These are phyloP conservation scores for Balamuthia mandrillaris DNA, from an alignment of 208 protist species.

Conservation along the genomic window DNA sequence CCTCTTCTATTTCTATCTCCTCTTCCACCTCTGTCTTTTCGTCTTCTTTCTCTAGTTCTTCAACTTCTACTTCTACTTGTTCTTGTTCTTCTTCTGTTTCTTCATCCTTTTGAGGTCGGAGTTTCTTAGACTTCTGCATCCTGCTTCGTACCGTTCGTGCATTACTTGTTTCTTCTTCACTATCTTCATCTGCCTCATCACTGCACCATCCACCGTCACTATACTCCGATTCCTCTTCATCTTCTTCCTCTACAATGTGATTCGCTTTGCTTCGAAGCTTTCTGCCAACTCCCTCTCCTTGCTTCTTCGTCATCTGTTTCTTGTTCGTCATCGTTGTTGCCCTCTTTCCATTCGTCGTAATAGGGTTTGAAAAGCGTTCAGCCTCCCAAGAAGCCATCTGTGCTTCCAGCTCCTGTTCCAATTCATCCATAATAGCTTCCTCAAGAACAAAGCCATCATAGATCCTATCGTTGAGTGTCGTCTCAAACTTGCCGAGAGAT, in stretches of 20 bases:
- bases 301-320: not conserved
- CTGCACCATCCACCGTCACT: too few relatives aligned
- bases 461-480: not conserved
- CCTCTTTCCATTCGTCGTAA: not conserved
- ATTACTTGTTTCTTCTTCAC: not conserved
- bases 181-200: too few relatives aligned
- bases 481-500: not conserved
- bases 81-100: too few relatives aligned
- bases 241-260: too few relatives aligned
- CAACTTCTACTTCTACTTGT: not conserved
- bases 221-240: too few relatives aligned
- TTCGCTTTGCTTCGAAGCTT: not conserved
- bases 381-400: not conserved
- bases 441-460: not conserved
- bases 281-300: not conserved
- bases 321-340: not conserved
- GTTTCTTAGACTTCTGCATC: not conserved
- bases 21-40: not conserved
- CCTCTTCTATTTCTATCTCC: not conserved
- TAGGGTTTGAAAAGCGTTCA: not conserved
- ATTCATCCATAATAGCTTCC: not conserved
- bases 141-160: not conserved
- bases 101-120: not conserved
- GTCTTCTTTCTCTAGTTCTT: not conserved
- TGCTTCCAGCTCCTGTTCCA: not conserved